Conservation (phyloP, 139 green algal genomes). For the Tetradesmus lagerheimii region DNA sequence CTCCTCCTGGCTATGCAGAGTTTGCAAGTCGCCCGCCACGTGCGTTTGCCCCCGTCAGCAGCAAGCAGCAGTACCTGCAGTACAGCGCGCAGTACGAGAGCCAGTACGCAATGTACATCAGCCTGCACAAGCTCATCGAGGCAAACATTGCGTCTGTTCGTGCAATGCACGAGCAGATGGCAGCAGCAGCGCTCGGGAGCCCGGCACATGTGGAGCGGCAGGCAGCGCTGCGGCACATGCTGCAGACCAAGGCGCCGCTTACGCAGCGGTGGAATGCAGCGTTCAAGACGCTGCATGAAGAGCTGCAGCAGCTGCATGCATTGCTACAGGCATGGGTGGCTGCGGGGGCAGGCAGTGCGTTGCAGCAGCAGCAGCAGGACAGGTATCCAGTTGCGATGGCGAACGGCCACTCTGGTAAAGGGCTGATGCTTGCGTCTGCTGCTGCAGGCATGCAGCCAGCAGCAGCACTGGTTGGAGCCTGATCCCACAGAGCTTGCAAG, state of each 20-base stretch:
- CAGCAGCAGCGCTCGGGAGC: not conserved
- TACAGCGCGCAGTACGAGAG: not conserved
- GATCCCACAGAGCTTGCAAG: too few relatives aligned
- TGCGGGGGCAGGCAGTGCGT: not conserved
- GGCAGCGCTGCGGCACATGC: constrained; percentile 7
- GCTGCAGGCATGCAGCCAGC: not conserved
- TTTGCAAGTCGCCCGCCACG: not conserved
- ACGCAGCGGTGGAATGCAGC: constrained; percentile 19
- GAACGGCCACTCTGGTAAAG: not conserved
- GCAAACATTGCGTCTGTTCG: not conserved
- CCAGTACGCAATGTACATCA: constrained; percentile 22
- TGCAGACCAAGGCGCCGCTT: not conserved
- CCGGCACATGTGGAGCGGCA: not conserved
- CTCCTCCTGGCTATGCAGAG: constrained; percentile 49
- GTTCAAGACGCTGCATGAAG: not conserved
- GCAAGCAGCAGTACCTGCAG: constrained; percentile 43
- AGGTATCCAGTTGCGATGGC: not conserved
- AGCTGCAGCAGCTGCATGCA: not conserved
- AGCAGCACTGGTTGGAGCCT: not conserved
- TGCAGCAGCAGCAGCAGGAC: not conserved
- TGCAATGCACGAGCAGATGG: not conserved
- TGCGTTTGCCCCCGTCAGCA: constrained; percentile 33
- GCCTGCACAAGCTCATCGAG: constrained; percentile 9
- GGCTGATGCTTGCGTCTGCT: constrained; percentile 3
- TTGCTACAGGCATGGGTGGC: not conserved